Base-by-base conservation (phyloP, 2,329 filamentous ascomycete species). In the Annulohypoxylon truncatum region DNA sequence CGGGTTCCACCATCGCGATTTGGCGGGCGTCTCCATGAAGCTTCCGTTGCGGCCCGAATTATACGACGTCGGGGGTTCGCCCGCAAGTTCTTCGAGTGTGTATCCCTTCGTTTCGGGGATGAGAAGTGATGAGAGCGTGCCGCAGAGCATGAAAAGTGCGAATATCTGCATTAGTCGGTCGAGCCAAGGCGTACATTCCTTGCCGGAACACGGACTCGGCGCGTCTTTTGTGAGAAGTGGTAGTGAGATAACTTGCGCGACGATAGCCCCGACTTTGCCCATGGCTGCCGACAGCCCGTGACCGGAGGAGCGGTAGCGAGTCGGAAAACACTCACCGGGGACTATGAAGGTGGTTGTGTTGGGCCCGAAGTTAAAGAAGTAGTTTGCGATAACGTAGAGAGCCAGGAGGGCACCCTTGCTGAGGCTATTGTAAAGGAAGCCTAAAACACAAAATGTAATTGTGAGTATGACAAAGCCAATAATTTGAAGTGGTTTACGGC, bases 151-250 rank as follows among this genome's bases (percentile, higher is more conserved):
- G 82, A 95, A 94, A 8, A 93, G 82, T 0, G 91, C 90, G 77
- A 92, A 94, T 35, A 94, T 90, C 76, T 93, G 85, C 82, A 95
- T 89, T 35, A 94, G 85, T 61, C 90, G 88, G 76, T 92, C 85
- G 57, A 94, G 83, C 85, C 90, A 91, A 0, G 84, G 83, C 1
- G 81, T 80, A 69, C 85, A 87, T 6, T 73, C 73, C 1, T 78
- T 82, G 0, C 85, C 84, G 18, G 81, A 79, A 64, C 85, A 86
- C 13, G 81, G 77, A 6, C 81, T 79, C 0, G 81, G 78, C 0
- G 85, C 81, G 24, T 88, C 90, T 29, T 85, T 84, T 15, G 84
- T 85, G 12, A 89, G 81, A 12, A 92, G 79, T 1, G 89, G 88
- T 8, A 88, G 86, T 60, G 89, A 90, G 44, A 91, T 87, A 66